Conservation (phyloP, 768 basidiomycete species). For the Clavulina sp. region DNA sequence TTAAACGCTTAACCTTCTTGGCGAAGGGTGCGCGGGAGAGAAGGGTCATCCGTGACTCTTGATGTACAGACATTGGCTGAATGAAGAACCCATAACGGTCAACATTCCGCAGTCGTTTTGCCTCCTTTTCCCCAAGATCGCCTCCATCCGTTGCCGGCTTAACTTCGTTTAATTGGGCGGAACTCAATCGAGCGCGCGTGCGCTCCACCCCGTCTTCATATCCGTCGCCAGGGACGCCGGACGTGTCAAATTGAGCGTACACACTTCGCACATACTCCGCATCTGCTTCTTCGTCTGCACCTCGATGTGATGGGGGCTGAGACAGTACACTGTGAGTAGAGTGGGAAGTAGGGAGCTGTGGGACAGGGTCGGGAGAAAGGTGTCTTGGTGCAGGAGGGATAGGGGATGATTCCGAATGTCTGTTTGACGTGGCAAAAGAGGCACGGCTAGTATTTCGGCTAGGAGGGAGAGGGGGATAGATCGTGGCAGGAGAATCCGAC, state of each 20-base stretch:
- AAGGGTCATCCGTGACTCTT: slow-evolving; percentile 60
- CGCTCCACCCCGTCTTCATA: slow-evolving; percentile 88
- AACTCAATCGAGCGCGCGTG: slow-evolving; percentile 55
- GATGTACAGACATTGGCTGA: slow-evolving; percentile 35
- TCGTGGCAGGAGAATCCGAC: too few relatives aligned
- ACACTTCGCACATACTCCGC: slow-evolving; percentile 70
- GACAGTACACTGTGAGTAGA: neutral
- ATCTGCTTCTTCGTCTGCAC: slow-evolving; percentile 50
- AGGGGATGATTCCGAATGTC: neutral
- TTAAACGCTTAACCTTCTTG: slow-evolving; percentile 33
- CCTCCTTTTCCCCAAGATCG: slow-evolving; percentile 55
- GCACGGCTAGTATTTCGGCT: too few relatives aligned
- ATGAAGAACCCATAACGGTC: slow-evolving; percentile 93
- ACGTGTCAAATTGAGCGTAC: slow-evolving; percentile 75
- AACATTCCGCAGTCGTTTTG: slow-evolving; percentile 52
- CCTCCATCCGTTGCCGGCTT: slow-evolving; percentile 23
- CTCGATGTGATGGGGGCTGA: slow-evolving; percentile 6
- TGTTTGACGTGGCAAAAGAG: too few relatives aligned
- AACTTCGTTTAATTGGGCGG: slow-evolving; percentile 21
- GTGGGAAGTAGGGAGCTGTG: neutral
- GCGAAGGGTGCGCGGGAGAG: slow-evolving; percentile 43
- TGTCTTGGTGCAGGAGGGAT: neutral
- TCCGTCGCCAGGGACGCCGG: slow-evolving; percentile 89
- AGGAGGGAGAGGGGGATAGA: too few relatives aligned
- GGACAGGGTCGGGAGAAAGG: neutral